Percentiles rank a stretch among this genome's conserved stretches.
Conservation (phyloP, 352 stramenopile species). For the Saprolegnia diclina region DNA sequence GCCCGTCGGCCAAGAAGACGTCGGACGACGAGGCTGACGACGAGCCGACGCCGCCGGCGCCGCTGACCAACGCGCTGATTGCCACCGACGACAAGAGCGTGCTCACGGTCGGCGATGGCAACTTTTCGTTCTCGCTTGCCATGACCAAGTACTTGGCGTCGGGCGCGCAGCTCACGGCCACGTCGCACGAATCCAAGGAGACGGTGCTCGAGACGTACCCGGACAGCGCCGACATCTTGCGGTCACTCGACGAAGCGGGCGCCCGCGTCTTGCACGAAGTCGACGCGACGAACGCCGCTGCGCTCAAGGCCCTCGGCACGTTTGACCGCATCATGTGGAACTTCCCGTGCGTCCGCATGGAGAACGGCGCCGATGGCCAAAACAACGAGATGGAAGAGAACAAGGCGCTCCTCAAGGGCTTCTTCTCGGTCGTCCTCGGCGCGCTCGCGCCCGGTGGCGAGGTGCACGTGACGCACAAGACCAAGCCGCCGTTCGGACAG, state of each 20-base stretch:
- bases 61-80: background rate
- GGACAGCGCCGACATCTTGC: slow-evolving; percentile 7
- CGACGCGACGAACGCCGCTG: slow-evolving; percentile 27
- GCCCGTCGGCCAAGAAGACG: background rate
- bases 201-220: background rate
- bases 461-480: slow-evolving; percentile 96
- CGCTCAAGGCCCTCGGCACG: slow-evolving; percentile 28
- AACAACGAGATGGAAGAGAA: slow-evolving; percentile 93
- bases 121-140: slow-evolving; percentile 3
- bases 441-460: slow-evolving; percentile 51
- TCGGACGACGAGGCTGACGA: background rate
- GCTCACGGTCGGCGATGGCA: slow-evolving; percentile 9
- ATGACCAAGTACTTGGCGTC: slow-evolving; percentile 1
- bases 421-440: slow-evolving; percentile 88
- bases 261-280: slow-evolving; percentile 13
- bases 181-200: background rate
- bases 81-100: background rate
- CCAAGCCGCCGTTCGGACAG: slow-evolving; percentile 88
- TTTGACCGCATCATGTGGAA: slow-evolving; percentile 96
- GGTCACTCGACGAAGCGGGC: slow-evolving; percentile 5
- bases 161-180: background rate
- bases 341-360: slow-evolving; percentile 92
- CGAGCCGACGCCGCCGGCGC: background rate
- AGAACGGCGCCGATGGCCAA: slow-evolving; percentile 92
- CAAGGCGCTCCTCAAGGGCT: slow-evolving; percentile 82